phyloP scores from a whole-genome alignment of 306 rosid genomes.

The Senna tora region DNA sequence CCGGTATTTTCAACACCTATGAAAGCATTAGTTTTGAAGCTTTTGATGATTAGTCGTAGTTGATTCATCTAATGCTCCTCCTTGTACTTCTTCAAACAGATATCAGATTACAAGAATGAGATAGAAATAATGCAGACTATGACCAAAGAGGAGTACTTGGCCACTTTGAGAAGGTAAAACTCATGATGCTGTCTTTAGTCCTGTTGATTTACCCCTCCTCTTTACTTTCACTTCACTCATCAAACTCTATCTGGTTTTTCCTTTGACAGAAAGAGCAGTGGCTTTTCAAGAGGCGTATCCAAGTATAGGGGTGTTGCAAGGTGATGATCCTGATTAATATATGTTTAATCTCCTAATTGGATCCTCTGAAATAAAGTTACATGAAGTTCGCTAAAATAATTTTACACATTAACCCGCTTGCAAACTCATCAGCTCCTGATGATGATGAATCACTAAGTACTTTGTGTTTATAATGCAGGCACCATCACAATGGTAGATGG shows the following conservation, averaged over 20 bases:
- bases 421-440: constrained; percentile 24
- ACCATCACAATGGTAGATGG: constrained; percentile 95
- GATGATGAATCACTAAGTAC: constrained; percentile 26
- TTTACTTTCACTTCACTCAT: constrained; percentile 1
- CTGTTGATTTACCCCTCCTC: neutral
- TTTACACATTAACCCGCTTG: too few relatives aligned
- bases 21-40: neutral
- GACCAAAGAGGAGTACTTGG: constrained; percentile 84
- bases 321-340: constrained; percentile 38
- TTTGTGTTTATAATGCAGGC: constrained; percentile 49
- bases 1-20: constrained; percentile 49
- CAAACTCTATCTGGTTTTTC: constrained; percentile 30
- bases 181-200: constrained; percentile 2
- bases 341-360: too few relatives aligned
- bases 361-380: too few relatives aligned
- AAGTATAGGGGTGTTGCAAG: constrained; percentile 94
- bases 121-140: constrained; percentile 70
- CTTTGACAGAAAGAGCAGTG: constrained; percentile 78
- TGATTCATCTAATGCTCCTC: constrained; percentile 3
- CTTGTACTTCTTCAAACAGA: constrained; percentile 40
- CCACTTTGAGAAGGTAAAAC: constrained; percentile 74
- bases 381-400: too few relatives aligned
- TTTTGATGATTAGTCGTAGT: constrained; percentile 13
- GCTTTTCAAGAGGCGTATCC: constrained; percentile 94
- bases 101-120: constrained; percentile 65